Conservation (phyloP, 805 yeast genomes). For the Blastobotrys chiropterorum region DNA sequence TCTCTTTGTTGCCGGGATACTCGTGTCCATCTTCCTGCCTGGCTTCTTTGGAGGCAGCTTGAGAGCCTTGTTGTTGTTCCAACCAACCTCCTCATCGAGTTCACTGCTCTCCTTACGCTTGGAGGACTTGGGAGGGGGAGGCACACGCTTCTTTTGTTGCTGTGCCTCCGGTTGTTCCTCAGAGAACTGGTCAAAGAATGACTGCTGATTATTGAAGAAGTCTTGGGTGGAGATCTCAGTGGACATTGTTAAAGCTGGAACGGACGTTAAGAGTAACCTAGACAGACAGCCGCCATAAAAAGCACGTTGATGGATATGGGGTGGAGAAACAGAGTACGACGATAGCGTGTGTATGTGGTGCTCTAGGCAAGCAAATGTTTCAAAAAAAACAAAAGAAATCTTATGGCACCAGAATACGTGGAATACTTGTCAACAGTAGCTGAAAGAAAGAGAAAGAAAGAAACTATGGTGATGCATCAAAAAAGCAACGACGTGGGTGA, state of each 20-base stretch:
- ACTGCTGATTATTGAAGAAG: constrained; percentile 12
- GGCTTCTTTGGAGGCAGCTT: constrained; percentile 34
- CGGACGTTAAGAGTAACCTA: neutral
- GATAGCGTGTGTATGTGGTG: no score
- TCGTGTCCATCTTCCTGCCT: constrained; percentile 72
- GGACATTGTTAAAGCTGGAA: neutral
- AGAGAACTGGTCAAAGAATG: constrained; percentile 8
- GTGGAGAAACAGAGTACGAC: no score
- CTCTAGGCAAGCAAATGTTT: no score
- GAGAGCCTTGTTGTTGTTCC: constrained; percentile 3
- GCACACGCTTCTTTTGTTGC: neutral
- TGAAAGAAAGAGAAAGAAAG: neutral
- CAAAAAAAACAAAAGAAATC: neutral
- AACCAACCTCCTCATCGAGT: constrained; percentile 3
- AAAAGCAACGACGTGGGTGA: neutral
- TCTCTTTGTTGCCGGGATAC: constrained; percentile 81
- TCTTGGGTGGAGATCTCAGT: constrained; percentile 12
- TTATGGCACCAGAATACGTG: no score
- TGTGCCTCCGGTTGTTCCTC: neutral
- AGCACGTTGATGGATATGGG: no score
- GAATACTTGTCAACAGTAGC: no score
- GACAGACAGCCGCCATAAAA: no score
- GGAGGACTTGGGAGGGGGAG: neutral
- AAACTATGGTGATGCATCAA: no score
- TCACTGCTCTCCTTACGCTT: neutral